Evolutionary conservation across 148 eudicot genomes (phyloP).

Genomic region (Pharnaceum exiguum): DNA sequence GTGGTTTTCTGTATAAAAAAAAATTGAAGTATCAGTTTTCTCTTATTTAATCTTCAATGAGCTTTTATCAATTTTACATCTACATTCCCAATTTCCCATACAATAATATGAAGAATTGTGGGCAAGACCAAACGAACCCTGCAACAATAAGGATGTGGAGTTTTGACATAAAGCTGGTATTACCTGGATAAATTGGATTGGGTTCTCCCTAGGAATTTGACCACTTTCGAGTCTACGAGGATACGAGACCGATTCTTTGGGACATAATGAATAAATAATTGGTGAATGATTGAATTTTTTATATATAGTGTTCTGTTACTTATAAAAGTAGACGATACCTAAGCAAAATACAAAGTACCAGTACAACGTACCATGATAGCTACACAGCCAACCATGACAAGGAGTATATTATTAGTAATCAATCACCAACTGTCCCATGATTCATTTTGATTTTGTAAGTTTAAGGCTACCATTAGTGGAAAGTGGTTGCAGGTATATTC

Average conservation of each 20-base stretch:
- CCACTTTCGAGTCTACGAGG: slow-evolving; percentile 34
- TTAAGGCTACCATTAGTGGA: slow-evolving; percentile 34
- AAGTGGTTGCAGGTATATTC: slow-evolving; percentile 34
- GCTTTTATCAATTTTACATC: no score
- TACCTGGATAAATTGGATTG: background rate
- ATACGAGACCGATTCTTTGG: slow-evolving; percentile 18
- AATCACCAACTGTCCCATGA: slow-evolving; percentile 18
- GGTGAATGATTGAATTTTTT: slow-evolving; percentile 19
- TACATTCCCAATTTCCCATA: no score
- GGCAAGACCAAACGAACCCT: no score
- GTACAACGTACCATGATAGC: slow-evolving; percentile 26
- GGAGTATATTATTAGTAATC: background rate
- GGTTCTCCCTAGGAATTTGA: slow-evolving; percentile 8
- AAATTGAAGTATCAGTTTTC: no score
- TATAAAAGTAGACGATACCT: slow-evolving; percentile 9
- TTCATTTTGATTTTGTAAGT: slow-evolving; percentile 25
- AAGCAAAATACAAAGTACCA: background rate
- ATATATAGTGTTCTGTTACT: no score
- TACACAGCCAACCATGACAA: slow-evolving; percentile 18
- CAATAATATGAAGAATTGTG: no score
- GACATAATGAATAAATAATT: slow-evolving; percentile 3
- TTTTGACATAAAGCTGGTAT: no score
- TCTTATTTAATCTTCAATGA: no score
- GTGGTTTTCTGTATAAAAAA: no score
- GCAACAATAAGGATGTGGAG: no score